These are phyloP conservation scores for Beauveria asiatica DNA, from an alignment of 2,329 filamentous ascomycete species.

Conservation along the genomic window DNA sequence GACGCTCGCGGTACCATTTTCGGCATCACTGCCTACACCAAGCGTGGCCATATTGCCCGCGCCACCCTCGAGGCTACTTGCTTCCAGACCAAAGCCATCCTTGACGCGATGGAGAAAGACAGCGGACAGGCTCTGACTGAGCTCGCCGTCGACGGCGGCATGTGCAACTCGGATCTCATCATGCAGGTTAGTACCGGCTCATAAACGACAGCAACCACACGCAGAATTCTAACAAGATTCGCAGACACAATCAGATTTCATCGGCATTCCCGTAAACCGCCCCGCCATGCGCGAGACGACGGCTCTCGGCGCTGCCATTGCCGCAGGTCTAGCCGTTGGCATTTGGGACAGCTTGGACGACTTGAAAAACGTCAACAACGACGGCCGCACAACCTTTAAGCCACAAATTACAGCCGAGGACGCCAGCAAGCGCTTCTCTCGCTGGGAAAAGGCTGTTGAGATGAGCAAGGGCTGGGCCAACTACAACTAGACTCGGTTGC, in stretches of 20 bases:
- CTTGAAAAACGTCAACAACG: constrained; percentile 60
- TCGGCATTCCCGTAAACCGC: constrained; percentile 68
- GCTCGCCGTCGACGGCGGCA: constrained; percentile 75
- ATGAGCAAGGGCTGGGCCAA: constrained; percentile 68
- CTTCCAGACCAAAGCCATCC: constrained; percentile 75
- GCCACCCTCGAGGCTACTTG: constrained; percentile 75
- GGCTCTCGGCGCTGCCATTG: constrained; percentile 71
- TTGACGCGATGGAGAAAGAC: constrained; percentile 74
- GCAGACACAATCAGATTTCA: constrained; percentile 77
- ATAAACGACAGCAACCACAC: not conserved
- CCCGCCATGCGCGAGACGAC: constrained; percentile 80
- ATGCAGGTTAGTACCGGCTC: constrained; percentile 48
- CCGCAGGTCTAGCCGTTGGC: constrained; percentile 67
- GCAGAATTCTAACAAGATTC: constrained; percentile 31
- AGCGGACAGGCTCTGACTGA: constrained; percentile 63
- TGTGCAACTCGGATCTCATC: constrained; percentile 71
- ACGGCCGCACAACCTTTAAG: constrained; percentile 60
- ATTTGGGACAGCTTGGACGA: constrained; percentile 70
- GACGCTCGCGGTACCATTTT: constrained; percentile 74
- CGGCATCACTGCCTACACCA: constrained; percentile 68
- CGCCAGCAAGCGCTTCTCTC: constrained; percentile 54
- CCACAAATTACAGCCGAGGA: constrained; percentile 54
- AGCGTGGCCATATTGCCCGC: constrained; percentile 68
- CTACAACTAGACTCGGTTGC: constrained; percentile 12
- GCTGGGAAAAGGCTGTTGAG: constrained; percentile 69